phyloP scores from a whole-genome alignment of 192 early-diverging fungal genomes.

The Coemansia sp. region DNA sequence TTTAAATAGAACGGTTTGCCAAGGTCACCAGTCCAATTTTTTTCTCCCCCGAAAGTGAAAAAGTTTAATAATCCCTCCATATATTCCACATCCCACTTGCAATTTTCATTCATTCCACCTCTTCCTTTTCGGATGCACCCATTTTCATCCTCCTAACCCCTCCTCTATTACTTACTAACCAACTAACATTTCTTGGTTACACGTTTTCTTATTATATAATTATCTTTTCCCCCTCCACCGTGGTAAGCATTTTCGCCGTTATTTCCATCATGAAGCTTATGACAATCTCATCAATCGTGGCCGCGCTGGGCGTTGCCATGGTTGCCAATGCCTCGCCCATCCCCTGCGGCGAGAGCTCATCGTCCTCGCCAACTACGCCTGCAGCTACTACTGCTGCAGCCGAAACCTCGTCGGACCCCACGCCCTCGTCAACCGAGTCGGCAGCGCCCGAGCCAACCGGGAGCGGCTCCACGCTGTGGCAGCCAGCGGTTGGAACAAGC shows the following conservation, averaged over 20 bases:
- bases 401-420: not conserved
- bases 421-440: not conserved
- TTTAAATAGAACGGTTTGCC: no score
- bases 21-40: no score
- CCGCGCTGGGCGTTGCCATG: not conserved
- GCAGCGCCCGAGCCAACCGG: not conserved
- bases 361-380: not conserved
- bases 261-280: slow-evolving; percentile 5
- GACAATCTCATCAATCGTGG: not conserved
- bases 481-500: not conserved
- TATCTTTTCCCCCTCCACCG: not conserved
- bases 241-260: not conserved
- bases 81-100: no score
- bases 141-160: no score
- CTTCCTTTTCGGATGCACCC: no score
- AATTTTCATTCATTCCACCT: no score
- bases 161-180: no score
- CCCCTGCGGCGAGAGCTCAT: not conserved
- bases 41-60: no score
- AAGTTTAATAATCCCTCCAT: no score
- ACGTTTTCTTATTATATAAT: no score
- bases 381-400: not conserved
- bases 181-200: no score
- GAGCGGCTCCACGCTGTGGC: not conserved
- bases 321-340: not conserved